Evolutionary conservation across 2,329 filamentous ascomycete species (phyloP).

Genomic region (Fusarium sp.): DNA sequence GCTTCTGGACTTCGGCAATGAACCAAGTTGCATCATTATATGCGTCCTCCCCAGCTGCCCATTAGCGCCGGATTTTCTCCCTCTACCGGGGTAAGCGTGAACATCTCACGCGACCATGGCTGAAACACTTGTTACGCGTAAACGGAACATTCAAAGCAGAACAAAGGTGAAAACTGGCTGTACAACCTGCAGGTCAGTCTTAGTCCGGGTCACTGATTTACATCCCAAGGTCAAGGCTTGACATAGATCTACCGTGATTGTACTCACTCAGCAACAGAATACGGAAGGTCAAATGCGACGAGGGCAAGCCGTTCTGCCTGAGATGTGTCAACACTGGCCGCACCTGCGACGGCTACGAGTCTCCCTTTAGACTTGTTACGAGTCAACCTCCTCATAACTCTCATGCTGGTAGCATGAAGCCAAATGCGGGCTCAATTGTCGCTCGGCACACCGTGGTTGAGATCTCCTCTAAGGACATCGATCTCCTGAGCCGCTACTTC

Average conservation of each 20-base stretch:
- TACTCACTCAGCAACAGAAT: constrained; percentile 45
- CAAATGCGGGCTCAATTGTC: constrained; percentile 28
- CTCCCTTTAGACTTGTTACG: constrained; percentile 49
- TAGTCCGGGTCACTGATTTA: constrained; percentile 25
- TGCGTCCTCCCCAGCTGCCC: constrained; percentile 19
- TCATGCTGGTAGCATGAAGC: constrained; percentile 6
- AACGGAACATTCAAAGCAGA: constrained; percentile 29
- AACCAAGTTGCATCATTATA: constrained; percentile 4
- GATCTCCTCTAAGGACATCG: constrained; percentile 45
- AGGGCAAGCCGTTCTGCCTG: constrained; percentile 50
- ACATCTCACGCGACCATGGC: neutral
- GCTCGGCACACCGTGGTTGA: constrained; percentile 31
- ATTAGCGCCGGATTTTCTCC: too few relatives aligned
- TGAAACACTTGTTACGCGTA: constrained; percentile 41
- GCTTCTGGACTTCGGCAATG: neutral
- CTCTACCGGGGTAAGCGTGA: neutral
- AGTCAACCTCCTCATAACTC: constrained; percentile 26
- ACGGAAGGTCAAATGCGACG: constrained; percentile 55
- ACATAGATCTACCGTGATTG: neutral
- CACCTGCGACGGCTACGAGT: constrained; percentile 57
- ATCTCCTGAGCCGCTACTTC: constrained; percentile 53
- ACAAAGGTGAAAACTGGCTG: constrained; percentile 58
- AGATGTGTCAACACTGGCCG: constrained; percentile 54
- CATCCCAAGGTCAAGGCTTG: neutral
- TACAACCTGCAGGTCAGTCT: constrained; percentile 55